A percentile compares a stretch with the other conserved stretches of the same genome.
These are phyloP conservation scores for Trypanosoma platydactyli DNA, from an alignment of 208 protist genomes.

Conservation along the genomic window DNA sequence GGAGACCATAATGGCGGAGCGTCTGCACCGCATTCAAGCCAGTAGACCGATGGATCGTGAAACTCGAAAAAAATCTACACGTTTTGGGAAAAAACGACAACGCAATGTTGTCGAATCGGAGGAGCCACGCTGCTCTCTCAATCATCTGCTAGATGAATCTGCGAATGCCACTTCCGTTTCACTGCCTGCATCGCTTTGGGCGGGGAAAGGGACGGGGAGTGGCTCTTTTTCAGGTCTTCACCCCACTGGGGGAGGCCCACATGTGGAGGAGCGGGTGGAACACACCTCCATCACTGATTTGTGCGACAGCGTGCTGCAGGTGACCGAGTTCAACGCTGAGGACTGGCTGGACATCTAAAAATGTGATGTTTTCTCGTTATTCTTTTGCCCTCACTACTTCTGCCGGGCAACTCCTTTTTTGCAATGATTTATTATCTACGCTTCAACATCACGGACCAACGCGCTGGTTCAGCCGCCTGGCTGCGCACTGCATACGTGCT, in stretches of 20 bases:
- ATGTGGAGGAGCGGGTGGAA: neutral
- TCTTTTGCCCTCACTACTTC: slow-evolving; percentile 13
- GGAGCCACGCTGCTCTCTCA: neutral
- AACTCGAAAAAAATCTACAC: neutral
- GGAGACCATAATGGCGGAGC: slow-evolving; percentile 42
- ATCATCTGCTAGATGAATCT: neutral
- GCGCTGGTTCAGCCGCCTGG: no score
- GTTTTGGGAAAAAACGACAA: neutral
- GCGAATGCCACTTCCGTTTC: neutral
- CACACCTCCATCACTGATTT: slow-evolving; percentile 4
- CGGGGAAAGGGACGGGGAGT: neutral
- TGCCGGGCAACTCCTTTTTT: slow-evolving; percentile 9
- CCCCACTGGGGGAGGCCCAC: neutral
- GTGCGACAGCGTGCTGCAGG: slow-evolving; percentile 23
- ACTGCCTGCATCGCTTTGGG: neutral
- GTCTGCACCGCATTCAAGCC: slow-evolving; percentile 30
- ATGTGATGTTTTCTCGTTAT: neutral
- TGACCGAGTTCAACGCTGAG: slow-evolving; percentile 52
- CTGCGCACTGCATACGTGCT: no score
- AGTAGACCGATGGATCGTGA: neutral
- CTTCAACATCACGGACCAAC: no score
- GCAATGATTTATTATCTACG: slow-evolving; percentile 1
- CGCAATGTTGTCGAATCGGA: neutral
- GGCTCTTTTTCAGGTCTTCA: neutral
- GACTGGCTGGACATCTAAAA: slow-evolving; percentile 44